Evolutionary conservation across 306 rosid genomes (phyloP), one percentile per base, ranked within the genome.

Genomic region (Fragaria vesca): DNA sequence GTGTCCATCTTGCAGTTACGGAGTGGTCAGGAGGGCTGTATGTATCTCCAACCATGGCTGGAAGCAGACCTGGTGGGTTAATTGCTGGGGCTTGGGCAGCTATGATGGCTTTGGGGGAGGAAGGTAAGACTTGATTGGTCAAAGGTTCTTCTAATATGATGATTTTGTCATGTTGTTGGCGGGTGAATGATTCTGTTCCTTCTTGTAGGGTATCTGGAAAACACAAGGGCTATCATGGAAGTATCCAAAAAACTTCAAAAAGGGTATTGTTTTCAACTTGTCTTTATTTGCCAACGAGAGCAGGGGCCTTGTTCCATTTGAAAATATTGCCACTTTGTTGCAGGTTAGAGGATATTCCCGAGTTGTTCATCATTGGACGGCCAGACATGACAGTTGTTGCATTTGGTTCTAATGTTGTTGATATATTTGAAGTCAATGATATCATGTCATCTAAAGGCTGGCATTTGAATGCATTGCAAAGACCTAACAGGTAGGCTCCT

Each of bases 1-100:
- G 16, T 60, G 12, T 73, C 46, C 72, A 42, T 75, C 62, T 51
- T 79, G 85, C 90, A 94, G 98, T 90, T 82, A 92, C 97, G 1
- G 98, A 95, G 86, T 95, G 98, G 98, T 88, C 97, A 32, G 98
- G 98, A 77, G 98, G 98, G 83, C 82, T 95, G 45, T 95, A 92
- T 68, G 97, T 95, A 48, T 95, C 98, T 80, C 98, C 97, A 77
- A 90, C 97, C 81, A 90, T 92, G 34, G 98, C 97, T 75, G 98
- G 98, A 79, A 95, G 98, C 88, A 87, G 98, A 80, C 95, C 98
- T 58, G 98, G 98, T 78, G 67, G 97, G 76, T 90, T 91, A 66
- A 92, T 95, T 71, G 97, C 97, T 21, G 98, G 98, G 66, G 98
- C 98, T 60, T 95, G 98, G 98, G 97, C 97, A 63, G 93, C 98